Conservation (phyloP, 1,284 basidiomycete genomes). For the Mycena citricolor region DNA sequence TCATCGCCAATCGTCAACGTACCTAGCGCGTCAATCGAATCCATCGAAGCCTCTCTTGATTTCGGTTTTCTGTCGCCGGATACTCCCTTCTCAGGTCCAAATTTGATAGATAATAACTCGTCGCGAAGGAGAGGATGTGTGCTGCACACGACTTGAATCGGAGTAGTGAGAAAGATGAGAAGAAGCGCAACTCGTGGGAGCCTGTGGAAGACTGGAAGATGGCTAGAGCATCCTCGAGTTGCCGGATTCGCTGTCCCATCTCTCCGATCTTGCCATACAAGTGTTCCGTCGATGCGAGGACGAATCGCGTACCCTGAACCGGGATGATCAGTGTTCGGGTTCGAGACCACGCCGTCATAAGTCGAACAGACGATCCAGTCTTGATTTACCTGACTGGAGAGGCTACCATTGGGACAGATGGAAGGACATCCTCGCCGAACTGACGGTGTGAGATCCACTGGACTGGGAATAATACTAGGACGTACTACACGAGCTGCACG, state of each 20-base stretch:
- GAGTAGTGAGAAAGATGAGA: too few relatives aligned
- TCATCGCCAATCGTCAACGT: conserved; percentile 62
- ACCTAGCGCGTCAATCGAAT: conserved; percentile 48
- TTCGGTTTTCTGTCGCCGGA: conserved; percentile 29
- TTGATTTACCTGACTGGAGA: conserved; percentile 48
- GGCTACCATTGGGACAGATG: conserved; percentile 34
- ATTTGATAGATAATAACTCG: conserved; percentile 63
- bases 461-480: conserved; percentile 32
- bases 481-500: conserved; percentile 50
- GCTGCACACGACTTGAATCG: conserved; percentile 2
- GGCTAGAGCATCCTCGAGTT: conserved; percentile 51
- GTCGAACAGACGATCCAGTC: conserved; percentile 17
- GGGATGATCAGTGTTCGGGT: too few relatives aligned
- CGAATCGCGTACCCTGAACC: conserved; percentile 37
- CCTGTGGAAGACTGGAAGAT: conserved; percentile 57
- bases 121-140: conserved; percentile 62
- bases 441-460: not conserved
- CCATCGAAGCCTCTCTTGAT: conserved; percentile 29
- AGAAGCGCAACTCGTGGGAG: conserved; percentile 44
- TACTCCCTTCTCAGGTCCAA: conserved; percentile 41
- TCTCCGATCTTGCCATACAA: conserved; percentile 68
- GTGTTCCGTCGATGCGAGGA: conserved; percentile 70
- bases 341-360: conserved; percentile 1
- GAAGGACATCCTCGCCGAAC: conserved; percentile 23
- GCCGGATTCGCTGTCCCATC: conserved; percentile 54